Conservation (phyloP, 495 filamentous ascomycete genomes). For the Podospora bellae-mahoneyi region DNA sequence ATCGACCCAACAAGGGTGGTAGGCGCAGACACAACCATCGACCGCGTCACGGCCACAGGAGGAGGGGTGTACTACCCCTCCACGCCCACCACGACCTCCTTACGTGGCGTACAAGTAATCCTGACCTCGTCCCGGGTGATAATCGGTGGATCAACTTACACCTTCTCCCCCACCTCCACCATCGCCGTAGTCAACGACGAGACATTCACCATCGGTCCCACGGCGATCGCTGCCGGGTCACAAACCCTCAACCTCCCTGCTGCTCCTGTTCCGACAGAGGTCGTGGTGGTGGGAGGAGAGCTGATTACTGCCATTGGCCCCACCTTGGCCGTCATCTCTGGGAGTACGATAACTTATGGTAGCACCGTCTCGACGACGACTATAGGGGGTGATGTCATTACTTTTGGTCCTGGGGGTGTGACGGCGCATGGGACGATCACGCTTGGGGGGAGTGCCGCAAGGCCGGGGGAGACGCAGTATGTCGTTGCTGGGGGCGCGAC, state of each 20-base stretch:
- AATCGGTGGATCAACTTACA: constrained; percentile 47
- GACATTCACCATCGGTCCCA: constrained; percentile 46
- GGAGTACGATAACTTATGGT: constrained; percentile 43
- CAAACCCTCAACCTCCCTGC: constrained; percentile 38
- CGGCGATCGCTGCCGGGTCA: constrained; percentile 37
- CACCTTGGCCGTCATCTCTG: constrained; percentile 43
- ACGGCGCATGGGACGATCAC: constrained; percentile 34
- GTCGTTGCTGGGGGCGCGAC: constrained; percentile 47
- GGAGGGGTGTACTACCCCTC: constrained; percentile 28
- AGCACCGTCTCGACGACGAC: constrained; percentile 30
- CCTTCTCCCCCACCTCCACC: constrained; percentile 29
- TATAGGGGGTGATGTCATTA: constrained; percentile 43
- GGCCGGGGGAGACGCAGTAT: constrained; percentile 36
- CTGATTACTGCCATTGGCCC: constrained; percentile 46
- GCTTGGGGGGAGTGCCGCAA: constrained; percentile 37
- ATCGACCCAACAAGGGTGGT: constrained; percentile 42
- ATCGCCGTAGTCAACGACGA: constrained; percentile 34
- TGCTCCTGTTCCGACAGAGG: constrained; percentile 36
- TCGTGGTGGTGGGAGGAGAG: constrained; percentile 45
- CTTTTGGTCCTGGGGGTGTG: constrained; percentile 48
- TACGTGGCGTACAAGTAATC: constrained; percentile 38
- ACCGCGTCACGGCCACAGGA: constrained; percentile 29
- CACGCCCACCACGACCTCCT: constrained; percentile 39
- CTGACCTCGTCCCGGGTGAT: constrained; percentile 42
- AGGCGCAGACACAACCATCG: constrained; percentile 41